These are phyloP conservation scores for Ambrosiella cleistominuta DNA, from an alignment of 2,329 filamentous ascomycete genomes.

Conservation along the genomic window DNA sequence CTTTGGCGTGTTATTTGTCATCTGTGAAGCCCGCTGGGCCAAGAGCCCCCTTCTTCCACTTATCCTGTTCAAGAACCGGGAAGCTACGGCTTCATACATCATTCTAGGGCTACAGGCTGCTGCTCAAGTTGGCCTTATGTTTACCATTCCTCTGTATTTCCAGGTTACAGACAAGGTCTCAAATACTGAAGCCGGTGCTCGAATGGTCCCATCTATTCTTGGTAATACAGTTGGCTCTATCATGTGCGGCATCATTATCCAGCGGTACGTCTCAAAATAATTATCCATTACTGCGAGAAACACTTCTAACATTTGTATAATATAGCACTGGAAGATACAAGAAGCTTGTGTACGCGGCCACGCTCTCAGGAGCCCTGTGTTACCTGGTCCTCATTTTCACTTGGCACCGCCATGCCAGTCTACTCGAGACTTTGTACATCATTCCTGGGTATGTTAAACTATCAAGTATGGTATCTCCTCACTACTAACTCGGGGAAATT, in stretches of 20 bases:
- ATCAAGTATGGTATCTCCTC: background rate
- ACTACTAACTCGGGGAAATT: background rate
- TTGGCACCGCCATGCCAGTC: slow-evolving; percentile 42
- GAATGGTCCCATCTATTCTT: slow-evolving; percentile 48
- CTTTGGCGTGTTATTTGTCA: slow-evolving; percentile 27
- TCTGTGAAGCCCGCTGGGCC: slow-evolving; percentile 29
- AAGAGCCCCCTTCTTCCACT: slow-evolving; percentile 43
- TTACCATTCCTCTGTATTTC: slow-evolving; percentile 51
- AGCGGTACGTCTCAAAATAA: slow-evolving; percentile 19
- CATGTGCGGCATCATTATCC: slow-evolving; percentile 38
- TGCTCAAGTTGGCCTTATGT: slow-evolving; percentile 38
- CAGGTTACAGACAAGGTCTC: slow-evolving; percentile 41
- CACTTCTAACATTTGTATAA: background rate
- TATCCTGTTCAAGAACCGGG: slow-evolving; percentile 30
- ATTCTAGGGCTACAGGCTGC: slow-evolving; percentile 35
- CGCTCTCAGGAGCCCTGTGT: slow-evolving; percentile 29
- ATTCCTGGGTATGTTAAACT: slow-evolving; percentile 23
- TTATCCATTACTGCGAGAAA: background rate
- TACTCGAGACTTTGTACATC: slow-evolving; percentile 40
- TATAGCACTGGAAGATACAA: slow-evolving; percentile 42
- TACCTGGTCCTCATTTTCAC: slow-evolving; percentile 36
- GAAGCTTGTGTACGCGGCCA: slow-evolving; percentile 31
- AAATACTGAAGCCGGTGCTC: slow-evolving; percentile 38
- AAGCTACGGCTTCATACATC: slow-evolving; percentile 34
- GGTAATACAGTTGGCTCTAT: slow-evolving; percentile 51